Percentiles rank a stretch among this genome's conserved stretches.
These are phyloP conservation scores for Syzygium grande DNA, from an alignment of 345 rosid genomes.

Conservation along the genomic window DNA sequence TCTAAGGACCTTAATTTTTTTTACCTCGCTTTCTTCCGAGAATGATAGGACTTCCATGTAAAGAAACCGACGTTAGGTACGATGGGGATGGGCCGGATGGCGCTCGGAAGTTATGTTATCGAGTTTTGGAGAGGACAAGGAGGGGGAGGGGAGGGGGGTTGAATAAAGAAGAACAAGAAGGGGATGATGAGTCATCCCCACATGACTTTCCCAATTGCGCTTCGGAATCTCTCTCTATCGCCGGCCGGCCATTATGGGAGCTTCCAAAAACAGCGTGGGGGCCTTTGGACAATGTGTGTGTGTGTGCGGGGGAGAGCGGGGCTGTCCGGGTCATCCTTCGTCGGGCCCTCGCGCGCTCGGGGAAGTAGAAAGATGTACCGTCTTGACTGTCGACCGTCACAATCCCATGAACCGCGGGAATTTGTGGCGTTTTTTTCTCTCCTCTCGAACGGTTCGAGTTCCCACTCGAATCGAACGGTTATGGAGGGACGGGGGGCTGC, in stretches of 20 bases:
- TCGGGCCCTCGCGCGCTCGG: neutral
- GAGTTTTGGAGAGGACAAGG: neutral
- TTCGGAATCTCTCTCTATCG: neutral
- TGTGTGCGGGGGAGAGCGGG: too few relatives aligned
- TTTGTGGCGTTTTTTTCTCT: too few relatives aligned
- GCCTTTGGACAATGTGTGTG: neutral
- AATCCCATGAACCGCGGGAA: too few relatives aligned
- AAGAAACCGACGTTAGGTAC: neutral
- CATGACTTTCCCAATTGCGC: neutral
- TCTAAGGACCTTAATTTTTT: neutral
- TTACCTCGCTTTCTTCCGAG: neutral
- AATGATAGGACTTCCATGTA: neutral
- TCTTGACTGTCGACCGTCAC: neutral
- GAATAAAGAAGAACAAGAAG: slow-evolving; percentile 1
- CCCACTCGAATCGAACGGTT: too few relatives aligned
- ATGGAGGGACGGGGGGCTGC: neutral
- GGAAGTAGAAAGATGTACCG: neutral
- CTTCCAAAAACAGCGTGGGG: neutral
- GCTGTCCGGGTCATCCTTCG: neutral
- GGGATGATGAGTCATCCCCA: slow-evolving; percentile 1
- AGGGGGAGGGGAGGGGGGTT: neutral
- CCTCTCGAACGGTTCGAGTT: too few relatives aligned
- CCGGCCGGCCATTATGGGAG: neutral
- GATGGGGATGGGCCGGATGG: neutral
- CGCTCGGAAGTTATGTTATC: neutral